Percentiles rank a stretch among this genome's conserved stretches.
Conservation (phyloP, 106 monocot genomes). For the Hemerocallis citrina region DNA sequence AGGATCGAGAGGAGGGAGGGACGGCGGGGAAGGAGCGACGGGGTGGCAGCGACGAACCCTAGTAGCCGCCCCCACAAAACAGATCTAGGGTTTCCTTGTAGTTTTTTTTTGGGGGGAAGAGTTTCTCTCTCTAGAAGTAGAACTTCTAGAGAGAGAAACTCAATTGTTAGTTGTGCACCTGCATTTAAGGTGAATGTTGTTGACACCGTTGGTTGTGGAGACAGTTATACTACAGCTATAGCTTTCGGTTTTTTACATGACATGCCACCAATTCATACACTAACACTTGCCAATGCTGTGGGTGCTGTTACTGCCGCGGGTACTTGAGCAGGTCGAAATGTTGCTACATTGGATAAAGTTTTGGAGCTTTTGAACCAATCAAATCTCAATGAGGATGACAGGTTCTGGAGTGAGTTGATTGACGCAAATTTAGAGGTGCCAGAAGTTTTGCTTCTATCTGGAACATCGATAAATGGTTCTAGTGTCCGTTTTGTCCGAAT, state of each 20-base stretch:
- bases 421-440: conserved; percentile 10
- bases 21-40: too few species aligned
- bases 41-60: too few species aligned
- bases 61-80: too few species aligned
- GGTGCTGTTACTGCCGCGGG: conserved; percentile 83
- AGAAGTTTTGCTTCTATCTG: conserved; percentile 24
- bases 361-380: conserved; percentile 42
- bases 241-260: conserved; percentile 62
- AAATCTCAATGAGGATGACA: conserved; percentile 47
- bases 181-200: conserved; percentile 68
- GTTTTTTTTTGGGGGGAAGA: too few species aligned
- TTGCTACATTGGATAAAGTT: conserved; percentile 52
- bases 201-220: conserved; percentile 90
- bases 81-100: too few species aligned
- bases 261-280: conserved; percentile 44
- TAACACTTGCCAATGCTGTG: conserved; percentile 74
- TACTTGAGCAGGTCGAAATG: conserved; percentile 75
- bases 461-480: conserved; percentile 18
- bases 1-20: too few species aligned
- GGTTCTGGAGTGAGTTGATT: conserved; percentile 39
- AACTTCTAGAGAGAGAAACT: too few species aligned
- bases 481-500: conserved; percentile 14
- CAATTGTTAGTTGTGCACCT: too few species aligned
- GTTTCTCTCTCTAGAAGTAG: too few species aligned
- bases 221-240: conserved; percentile 78